Base-by-base conservation (phyloP, 208 protist genomes). In the Acanthamoeba culbertsoni region DNA sequence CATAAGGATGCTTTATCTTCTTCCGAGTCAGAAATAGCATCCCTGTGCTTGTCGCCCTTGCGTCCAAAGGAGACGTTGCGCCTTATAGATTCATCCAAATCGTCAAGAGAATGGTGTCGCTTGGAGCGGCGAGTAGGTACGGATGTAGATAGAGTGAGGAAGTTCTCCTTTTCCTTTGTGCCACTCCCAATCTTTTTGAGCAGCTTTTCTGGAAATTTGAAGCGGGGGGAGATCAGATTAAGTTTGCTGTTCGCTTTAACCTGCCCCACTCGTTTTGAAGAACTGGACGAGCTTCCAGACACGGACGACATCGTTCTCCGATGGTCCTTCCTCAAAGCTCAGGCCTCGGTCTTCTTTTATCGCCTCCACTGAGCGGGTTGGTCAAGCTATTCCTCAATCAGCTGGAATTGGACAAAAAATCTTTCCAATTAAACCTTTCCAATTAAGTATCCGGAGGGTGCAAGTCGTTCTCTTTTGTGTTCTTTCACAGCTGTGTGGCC, bases 191-290 rank as follows among this genome's bases (percentile, higher is more conserved):
- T 84, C 73, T 84, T 84, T 28, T 84, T 84, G 42, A 84, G 45
- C 42, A 84, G 43, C 43, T 84, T 84, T 43, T 84, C 73, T 0
- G 73, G 73, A 16, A 84, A 84, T 7, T 84, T 84, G 73, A 84
- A 84, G 73, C 73, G 73, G 20, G 73, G 73, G 42, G 73, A 84
- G 73, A 84, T 84, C 42, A 84, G 73, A 55, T 84, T 84, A 31
- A 84, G 73, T 42, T 84, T 84, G 73, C 73, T 84, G 73, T 55
- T 84, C 14, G 73, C 18, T n/a, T 84, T 84, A 14, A 84, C 73
- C 73, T 84, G 73, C 42, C 26, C 42, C 73, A 84, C 37, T 43
- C 73, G 73, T 43, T 84, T 84, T 18, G 63, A 73, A 8, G 31
- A 42, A 5, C 5, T 18, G 23, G 31, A 6, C 20, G 62, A 68